Evolutionary conservation across 176 grass and related monocot genomes (phyloP).

Genomic region (Thinopyrum elongatum): DNA sequence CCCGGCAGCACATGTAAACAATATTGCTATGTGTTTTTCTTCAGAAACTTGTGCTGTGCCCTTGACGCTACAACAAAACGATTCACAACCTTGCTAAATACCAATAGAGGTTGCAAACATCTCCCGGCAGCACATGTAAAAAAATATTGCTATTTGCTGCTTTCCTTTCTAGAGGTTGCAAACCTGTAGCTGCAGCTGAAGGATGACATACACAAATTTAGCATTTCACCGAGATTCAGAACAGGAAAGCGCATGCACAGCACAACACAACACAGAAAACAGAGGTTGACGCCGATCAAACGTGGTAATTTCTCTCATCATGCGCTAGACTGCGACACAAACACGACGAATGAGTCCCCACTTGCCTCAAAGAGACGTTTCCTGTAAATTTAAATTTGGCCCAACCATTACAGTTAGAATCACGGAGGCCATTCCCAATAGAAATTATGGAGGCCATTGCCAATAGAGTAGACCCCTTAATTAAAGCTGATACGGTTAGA

Average conservation of each 20-base stretch:
- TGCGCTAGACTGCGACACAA: not conserved
- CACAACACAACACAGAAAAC: constrained; percentile 3
- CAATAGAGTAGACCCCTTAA: constrained; percentile 45
- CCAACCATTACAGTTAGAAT: constrained; percentile 37
- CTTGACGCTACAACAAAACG: no score
- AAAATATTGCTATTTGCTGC: no score
- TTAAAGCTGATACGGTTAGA: constrained; percentile 42
- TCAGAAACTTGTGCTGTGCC: no score
- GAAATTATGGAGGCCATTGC: constrained; percentile 37
- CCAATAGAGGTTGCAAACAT: no score
- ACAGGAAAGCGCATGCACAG: not conserved
- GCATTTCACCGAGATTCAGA: constrained; percentile 16
- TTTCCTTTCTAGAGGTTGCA: not conserved
- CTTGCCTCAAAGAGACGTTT: constrained; percentile 3
- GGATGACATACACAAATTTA: not conserved
- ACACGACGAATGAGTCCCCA: not conserved
- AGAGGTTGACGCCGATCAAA: not conserved
- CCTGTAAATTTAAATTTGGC: not conserved
- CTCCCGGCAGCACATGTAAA: no score
- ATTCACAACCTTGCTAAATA: no score
- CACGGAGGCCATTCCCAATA: constrained; percentile 13
- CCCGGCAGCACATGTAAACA: no score
- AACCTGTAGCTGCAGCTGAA: not conserved
- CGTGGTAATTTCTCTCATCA: constrained; percentile 10
- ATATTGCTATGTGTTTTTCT: no score